Base-by-base conservation (phyloP, 1,139 yeast genomes). In the Yamadazyma sp. region DNA sequence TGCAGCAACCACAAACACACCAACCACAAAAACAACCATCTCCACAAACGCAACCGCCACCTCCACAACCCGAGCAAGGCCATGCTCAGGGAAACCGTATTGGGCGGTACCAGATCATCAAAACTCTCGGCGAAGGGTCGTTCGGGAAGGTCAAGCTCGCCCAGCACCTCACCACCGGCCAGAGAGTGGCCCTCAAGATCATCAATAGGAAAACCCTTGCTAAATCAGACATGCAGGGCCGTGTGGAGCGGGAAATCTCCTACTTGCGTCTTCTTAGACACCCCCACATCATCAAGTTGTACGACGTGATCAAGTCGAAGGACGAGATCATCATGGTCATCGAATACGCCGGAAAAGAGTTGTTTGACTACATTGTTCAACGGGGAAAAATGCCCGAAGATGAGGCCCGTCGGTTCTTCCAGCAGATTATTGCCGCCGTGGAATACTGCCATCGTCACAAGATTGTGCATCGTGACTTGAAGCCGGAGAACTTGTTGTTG, bases 241-340 rank as follows among this genome's bases (percentile, higher is more conserved):
- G 98, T 44, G 83, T 92, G 24, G 98, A 92, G 66, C 73, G 98
- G 51, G 98, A 92, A 61, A 92, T 92, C 43, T 84, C 95, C 7
- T 92, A 92, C 60, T 73, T 92, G 50, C 71, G 97, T 41, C 70
- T 92, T 43, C 73, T 92, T 46, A 80, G 97, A 63, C 98, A 92
- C 61, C 98, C 97, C 4, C 98, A 92, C 61, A 92, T 92, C 60
- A 92, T 92, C 67, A 92, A 92, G 63, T 73, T 92, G 43, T 92
- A 90, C 64, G 98, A 92, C 62, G 98, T 92, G 38, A 92, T 92
- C 60, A 92, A 92, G 62, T 85, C 95, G 28, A 88, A 88, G 54
- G 97, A 92, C 53, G 98, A 92, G 54, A 92, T 92, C 52, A 87
- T 92, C 54, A 92, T 92, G 97, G 97, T 94, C 25, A 90, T 92